A percentile compares a stretch with the other conserved stretches of the same genome.
Conservation (phyloP, 2,329 filamentous ascomycete genomes). For the Aspergillus sp. region DNA sequence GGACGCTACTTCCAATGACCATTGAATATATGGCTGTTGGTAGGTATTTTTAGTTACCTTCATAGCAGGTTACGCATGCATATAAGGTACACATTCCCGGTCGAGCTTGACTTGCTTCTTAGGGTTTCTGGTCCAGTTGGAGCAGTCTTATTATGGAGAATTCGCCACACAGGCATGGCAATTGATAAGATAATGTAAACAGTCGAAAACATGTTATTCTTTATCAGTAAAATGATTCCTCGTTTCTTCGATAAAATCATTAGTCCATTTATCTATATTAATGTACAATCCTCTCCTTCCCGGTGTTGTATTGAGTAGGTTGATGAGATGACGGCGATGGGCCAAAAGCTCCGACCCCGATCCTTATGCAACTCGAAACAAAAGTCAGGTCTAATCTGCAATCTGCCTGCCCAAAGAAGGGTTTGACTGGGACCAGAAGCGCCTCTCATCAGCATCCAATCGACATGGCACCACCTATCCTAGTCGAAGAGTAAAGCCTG, state of each 20-base stretch:
- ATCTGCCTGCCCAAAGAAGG: neutral
- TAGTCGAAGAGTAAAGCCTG: constrained; percentile 62
- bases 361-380: too few species aligned
- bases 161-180: too few species aligned
- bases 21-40: neutral
- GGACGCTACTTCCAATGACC: neutral
- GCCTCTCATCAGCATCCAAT: too few species aligned
- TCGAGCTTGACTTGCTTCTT: neutral
- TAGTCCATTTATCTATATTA: neutral
- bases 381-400: neutral
- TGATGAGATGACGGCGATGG: neutral
- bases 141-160: neutral
- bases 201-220: too few species aligned
- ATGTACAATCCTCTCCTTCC: neutral
- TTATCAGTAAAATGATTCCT: too few species aligned
- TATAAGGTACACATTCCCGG: neutral
- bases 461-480: constrained; percentile 25
- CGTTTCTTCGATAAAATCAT: neutral
- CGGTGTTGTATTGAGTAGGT: neutral
- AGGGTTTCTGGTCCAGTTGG: neutral
- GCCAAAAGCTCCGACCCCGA: neutral
- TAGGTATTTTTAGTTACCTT: neutral
- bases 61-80: neutral
- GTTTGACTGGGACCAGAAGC: neutral
- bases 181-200: too few species aligned